These are phyloP conservation scores for Athelia sp. DNA, from an alignment of 1,284 basidiomycete genomes.

Conservation along the genomic window DNA sequence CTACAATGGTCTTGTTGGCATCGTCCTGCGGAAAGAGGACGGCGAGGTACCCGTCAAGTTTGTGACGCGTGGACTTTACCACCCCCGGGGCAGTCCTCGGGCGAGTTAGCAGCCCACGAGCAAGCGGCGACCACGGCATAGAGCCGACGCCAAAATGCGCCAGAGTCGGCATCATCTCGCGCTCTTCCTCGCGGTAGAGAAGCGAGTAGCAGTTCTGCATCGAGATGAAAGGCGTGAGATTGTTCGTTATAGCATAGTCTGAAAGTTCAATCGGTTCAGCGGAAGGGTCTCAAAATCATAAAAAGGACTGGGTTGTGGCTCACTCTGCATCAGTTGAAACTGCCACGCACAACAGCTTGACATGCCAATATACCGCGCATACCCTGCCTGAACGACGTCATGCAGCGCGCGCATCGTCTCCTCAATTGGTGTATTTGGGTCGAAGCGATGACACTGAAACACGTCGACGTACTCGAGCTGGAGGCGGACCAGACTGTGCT, in stretches of 20 bases:
- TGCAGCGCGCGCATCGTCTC: conserved; percentile 48
- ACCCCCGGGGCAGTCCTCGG: conserved; percentile 11
- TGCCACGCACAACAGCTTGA: conserved; percentile 21
- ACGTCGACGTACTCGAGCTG: conserved; percentile 44
- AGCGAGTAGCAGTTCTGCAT: conserved; percentile 43
- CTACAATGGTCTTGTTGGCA: neutral
- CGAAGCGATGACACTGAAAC: conserved; percentile 41
- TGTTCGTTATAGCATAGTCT: conserved; percentile 21
- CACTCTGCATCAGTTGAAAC: conserved; percentile 20
- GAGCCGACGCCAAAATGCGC: conserved; percentile 17
- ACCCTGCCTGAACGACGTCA: conserved; percentile 43
- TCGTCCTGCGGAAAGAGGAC: neutral
- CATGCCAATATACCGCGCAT: conserved; percentile 51
- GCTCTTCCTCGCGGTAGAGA: conserved; percentile 40
- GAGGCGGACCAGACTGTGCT: conserved; percentile 36
- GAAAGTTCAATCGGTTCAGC: conserved; percentile 21
- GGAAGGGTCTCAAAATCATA: neutral
- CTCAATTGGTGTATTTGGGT: conserved; percentile 38
- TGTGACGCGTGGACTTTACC: conserved; percentile 10
- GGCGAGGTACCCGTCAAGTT: conserved; percentile 14
- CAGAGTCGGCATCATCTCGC: conserved; percentile 4
- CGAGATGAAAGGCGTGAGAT: conserved; percentile 39
- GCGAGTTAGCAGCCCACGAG: conserved; percentile 24
- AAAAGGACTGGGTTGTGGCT: conserved; percentile 1
- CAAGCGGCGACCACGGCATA: conserved; percentile 27